Base-by-base conservation (phyloP, 2,329 filamentous ascomycete species). In the Aspergillus sp. region DNA sequence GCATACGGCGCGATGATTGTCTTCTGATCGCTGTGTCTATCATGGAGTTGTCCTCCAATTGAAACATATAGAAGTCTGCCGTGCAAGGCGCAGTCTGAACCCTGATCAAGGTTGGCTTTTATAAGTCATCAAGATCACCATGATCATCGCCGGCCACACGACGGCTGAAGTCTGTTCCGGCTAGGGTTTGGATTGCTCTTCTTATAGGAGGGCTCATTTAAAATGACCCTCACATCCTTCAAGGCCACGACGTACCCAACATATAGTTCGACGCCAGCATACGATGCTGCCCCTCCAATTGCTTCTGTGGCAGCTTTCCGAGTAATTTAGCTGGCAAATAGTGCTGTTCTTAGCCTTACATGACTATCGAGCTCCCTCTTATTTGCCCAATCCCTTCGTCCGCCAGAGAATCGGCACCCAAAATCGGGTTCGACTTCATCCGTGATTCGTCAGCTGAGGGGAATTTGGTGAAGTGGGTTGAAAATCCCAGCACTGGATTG, bases 71-170 rank as follows among this genome's bases (percentile, higher is more conserved):
- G 19, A 21, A n/a, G 19, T 21, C 17, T 42, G n/a, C 39, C 32
- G 32, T 36, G 32, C 42, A 53, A 44, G 49, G 11, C 52, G 30
- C 52, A 30, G 42, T 27, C 32, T 36, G 30, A 49, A 49, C 44
- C 44, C 44, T 49, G 21, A 49, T 15, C 42, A 49, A 30, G 44
- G 42, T 47, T 15, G 42, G 21, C 42, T 47, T 13, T 15, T 13
- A 3, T n/a, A 55, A 61, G 52, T 58, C 52, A 61, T 56, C 56
- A 58, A 54, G 56, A 62, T 62, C 59, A 63, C 32, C 63, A 56
- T 54, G 61, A 64, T 64, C 60, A 61, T 55, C 60, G 39, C 44
- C 54, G 23, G 51, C 48, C 25, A 54, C 48, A 41, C 38, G 48
- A 55, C 55, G 53, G 58, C 48, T 47, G 41, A 55, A 55, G 53